Evolutionary conservation across 345 rosid genomes (phyloP), one percentile per base, ranked within the genome.

Genomic region (Abelmoschus esculentus): DNA sequence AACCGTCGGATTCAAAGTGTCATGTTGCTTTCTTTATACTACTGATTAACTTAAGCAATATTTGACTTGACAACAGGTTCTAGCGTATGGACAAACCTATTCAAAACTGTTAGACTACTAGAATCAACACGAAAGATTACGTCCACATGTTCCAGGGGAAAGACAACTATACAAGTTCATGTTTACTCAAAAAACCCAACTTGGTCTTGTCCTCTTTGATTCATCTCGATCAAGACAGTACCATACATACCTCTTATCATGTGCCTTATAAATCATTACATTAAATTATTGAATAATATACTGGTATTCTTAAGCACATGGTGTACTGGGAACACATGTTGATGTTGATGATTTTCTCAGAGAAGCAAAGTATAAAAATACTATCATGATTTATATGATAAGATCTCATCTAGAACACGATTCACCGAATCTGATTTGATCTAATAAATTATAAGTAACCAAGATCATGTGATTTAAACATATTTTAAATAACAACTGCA

Each of bases 61-160:
- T 6, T 31, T 65, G 56, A 66, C 26, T 47, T 66, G 46, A 65
- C 69, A 65, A 65, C 69, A 12, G 32, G 44, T 40, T 11, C 29
- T 18, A 62, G 18, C 47, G 17, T 12, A 63, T 63, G 3, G 32
- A 22, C 32, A 56, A 11, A 53, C 11, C 8, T 53, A 53, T 18
- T 53, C 26, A 53, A 17, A 17, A 53, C 19, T 46, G 50, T 1
- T 46, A 46, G 8, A 42, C 31, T 29, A 29, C 3, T 7, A 42
- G 10, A 42, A 42, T 42, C 11, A 42, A 42, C 12, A 42, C 38
- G 38, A 34, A 34, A 34, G 38, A 34, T 34, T 34, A 34, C 38
- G 38, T 34, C 38, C 38, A 34, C 38, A 34, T 34, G 38, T 34
- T 34, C 38, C 38, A 2, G 7, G 42, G 42, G 42, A 38, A 38